phyloP scores from a whole-genome alignment of 495 filamentous ascomycete genomes.

The Hypoxylon crocopeplum region DNA sequence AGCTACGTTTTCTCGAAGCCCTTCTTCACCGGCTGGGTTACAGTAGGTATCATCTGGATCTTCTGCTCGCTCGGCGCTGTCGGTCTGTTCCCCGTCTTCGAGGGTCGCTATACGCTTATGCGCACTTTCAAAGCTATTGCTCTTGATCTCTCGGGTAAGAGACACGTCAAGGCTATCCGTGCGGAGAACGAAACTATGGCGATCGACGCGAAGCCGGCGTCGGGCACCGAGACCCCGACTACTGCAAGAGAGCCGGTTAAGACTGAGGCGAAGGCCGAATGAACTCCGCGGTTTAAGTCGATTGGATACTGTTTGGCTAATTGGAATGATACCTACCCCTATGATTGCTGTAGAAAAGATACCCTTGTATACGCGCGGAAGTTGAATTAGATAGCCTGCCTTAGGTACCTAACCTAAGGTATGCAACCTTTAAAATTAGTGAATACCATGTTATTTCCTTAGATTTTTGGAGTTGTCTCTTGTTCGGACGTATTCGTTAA shows the following conservation, averaged over 20 bases:
- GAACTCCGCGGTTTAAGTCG: neutral
- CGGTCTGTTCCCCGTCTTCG: slow-evolving; percentile 82
- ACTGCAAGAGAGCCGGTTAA: slow-evolving; percentile 13
- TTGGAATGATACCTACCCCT: neutral
- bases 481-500: too few species aligned
- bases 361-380: too few species aligned
- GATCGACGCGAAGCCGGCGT: slow-evolving; percentile 23
- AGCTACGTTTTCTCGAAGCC: slow-evolving; percentile 87
- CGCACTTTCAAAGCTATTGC: slow-evolving; percentile 70
- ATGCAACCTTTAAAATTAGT: too few species aligned
- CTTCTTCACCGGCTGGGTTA: slow-evolving; percentile 94
- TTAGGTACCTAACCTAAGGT: too few species aligned
- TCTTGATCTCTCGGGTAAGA: slow-evolving; percentile 72
- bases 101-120: slow-evolving; percentile 73
- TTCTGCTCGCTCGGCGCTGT: slow-evolving; percentile 77
- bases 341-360: slow-evolving; percentile 14
- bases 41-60: slow-evolving; percentile 86
- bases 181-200: slow-evolving; percentile 32
- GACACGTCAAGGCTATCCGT: slow-evolving; percentile 48
- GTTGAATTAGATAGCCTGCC: too few species aligned
- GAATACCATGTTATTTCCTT: too few species aligned
- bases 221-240: slow-evolving; percentile 19
- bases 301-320: neutral
- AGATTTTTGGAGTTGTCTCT: too few species aligned
- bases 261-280: slow-evolving; percentile 21